Percentiles rank a stretch among this genome's conserved stretches.
Conservation (phyloP, 2,329 filamentous ascomycete genomes). For the Aplosporella prunicola region DNA sequence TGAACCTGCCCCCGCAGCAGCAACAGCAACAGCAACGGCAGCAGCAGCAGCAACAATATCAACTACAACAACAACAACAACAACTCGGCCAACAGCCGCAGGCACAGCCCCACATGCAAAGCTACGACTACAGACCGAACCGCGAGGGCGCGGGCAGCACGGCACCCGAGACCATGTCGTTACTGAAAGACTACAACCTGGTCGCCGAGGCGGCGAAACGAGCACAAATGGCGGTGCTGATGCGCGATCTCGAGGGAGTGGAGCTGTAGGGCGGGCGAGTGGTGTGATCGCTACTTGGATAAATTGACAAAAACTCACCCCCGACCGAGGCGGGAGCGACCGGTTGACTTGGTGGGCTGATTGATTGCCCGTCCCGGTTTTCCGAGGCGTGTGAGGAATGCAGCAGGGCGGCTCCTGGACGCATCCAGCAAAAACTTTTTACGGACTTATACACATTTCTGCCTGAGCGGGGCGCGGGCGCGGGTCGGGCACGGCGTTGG, state of each 20-base stretch:
- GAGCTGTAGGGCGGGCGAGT: slow-evolving; percentile 36
- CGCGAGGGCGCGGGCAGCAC: slow-evolving; percentile 25
- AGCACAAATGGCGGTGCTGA: slow-evolving; percentile 80
- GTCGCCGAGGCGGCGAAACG: slow-evolving; percentile 88
- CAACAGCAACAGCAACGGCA: slow-evolving; percentile 13
- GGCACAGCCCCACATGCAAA: slow-evolving; percentile 9
- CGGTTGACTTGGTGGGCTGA: too few species aligned
- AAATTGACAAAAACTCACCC: too few species aligned
- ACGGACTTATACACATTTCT: too few species aligned
- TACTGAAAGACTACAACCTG: slow-evolving; percentile 73
- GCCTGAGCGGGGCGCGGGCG: too few species aligned
- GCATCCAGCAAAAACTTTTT: too few species aligned
- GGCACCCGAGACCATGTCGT: slow-evolving; percentile 45
- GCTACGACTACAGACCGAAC: slow-evolving; percentile 27
- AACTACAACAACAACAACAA: slow-evolving; percentile 20
- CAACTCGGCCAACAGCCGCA: slow-evolving; percentile 20
- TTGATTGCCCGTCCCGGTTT: too few species aligned
- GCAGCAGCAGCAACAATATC: slow-evolving; percentile 18
- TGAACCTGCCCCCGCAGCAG: too few species aligned
- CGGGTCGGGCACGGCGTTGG: too few species aligned
- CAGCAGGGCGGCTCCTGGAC: too few species aligned
- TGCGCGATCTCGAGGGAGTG: slow-evolving; percentile 73
- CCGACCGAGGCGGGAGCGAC: too few species aligned
- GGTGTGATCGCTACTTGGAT: slow-evolving; percentile 10
- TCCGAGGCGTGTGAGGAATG: too few species aligned